Evolutionary conservation across 2,329 filamentous ascomycete species (phyloP).

Genomic region (Chalaropsis thielavioides): DNA sequence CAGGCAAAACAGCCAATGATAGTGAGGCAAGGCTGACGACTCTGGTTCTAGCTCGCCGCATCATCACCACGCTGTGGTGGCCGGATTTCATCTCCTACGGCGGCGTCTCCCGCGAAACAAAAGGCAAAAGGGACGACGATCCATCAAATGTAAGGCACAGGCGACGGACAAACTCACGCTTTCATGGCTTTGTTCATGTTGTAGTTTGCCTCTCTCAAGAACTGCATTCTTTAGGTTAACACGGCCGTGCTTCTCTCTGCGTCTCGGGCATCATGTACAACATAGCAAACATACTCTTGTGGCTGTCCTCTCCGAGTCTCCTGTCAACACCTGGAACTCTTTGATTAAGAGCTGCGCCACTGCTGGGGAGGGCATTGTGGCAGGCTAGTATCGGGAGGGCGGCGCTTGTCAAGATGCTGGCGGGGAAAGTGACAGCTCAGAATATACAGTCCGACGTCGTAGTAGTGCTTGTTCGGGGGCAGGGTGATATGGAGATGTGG

Average conservation of each 20-base stretch:
- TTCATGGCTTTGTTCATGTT: slow-evolving; percentile 41
- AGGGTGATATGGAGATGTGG: neutral
- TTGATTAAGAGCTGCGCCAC: slow-evolving; percentile 28
- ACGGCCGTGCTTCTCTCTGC: neutral
- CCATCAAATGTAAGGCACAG: neutral
- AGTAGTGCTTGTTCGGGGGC: neutral
- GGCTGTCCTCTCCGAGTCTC: slow-evolving; percentile 31
- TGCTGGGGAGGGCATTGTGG: slow-evolving; percentile 5
- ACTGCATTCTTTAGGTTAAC: slow-evolving; percentile 8
- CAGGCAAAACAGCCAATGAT: neutral
- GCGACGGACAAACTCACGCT: slow-evolving; percentile 34
- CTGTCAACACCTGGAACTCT: slow-evolving; percentile 32
- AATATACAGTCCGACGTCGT: neutral
- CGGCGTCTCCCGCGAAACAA: too few species aligned
- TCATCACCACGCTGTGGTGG: neutral
- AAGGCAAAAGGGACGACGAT: neutral
- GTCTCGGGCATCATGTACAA: neutral
- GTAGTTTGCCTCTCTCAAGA: slow-evolving; percentile 27
- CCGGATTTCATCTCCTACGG: too few species aligned
- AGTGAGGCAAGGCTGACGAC: neutral
- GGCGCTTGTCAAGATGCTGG: neutral
- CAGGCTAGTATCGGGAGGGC: neutral
- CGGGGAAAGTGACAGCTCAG: neutral
- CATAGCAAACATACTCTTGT: slow-evolving; percentile 28
- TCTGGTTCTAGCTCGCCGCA: too few species aligned